Base-by-base conservation (phyloP, 2,329 filamentous ascomycete genomes). In the Neopestalotiopsis sp. region DNA sequence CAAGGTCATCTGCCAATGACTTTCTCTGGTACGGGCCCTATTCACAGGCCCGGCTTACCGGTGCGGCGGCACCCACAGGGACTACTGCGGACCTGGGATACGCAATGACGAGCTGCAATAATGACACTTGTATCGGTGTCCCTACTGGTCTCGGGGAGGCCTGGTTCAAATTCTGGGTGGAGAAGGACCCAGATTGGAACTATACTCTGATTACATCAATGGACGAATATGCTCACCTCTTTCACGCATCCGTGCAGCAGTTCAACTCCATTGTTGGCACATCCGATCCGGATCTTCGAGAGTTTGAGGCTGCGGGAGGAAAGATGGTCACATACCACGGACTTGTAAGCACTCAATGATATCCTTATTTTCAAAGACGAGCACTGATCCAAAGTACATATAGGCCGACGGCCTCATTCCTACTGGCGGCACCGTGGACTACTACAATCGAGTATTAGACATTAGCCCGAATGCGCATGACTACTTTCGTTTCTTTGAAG, bases 1-100 rank as follows among this genome's bases (percentile, higher is more conserved):
- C 64, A 14, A 38, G 49, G n/a, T n/a, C 45, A 6, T 20, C 49
- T 34, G 45, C 38, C 28, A 49, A 32, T 45, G 28, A 38, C 2
- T 58, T 66, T 28, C 24, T 57, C 12, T 66, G 64, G 64, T 66
- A 66, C n/a, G 49, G 64, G 6, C 62, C 42, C 9, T 65, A 49
- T 30, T 38, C 32, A 5, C 30, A 45, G 32, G n/a, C 61, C 13
- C 61, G 30, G 14, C 61, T 64, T 7, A 45, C 61, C 7, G 30
- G 38, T 40, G 30, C 61, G 17, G 61, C 58, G 9, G 30, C 6
- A 28, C 14, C 30, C 28, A 24, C 58, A 4, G 49, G 49, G 6
- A 60, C 17, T 5, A 38, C 38, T 14, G 40, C 61, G 17, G 61
- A 64, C 32, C n/a, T 64, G 32, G 38, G 61, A 38, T 40, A 64